phyloP scores from a whole-genome alignment of 257 asterid genomes.

The Perilla frutescens region DNA sequence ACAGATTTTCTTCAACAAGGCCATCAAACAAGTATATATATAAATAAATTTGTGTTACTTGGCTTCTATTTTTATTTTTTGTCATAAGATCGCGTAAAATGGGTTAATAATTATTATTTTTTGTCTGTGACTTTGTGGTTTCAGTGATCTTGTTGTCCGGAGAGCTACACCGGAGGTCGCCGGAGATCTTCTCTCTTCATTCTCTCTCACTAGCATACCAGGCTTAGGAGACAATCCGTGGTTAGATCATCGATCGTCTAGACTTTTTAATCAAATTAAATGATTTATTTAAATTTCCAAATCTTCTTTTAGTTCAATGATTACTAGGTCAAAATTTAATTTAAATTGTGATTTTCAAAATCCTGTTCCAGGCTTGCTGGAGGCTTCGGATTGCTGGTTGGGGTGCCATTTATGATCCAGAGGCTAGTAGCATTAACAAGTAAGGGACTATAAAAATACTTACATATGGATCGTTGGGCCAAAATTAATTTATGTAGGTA shows the following conservation, averaged over 20 bases:
- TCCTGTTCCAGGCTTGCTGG: conserved; percentile 39
- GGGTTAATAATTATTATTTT: neutral
- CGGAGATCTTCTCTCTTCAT: conserved; percentile 30
- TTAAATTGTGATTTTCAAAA: neutral
- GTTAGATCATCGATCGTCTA: neutral
- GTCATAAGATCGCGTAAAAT: neutral
- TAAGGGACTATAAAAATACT: conserved; percentile 25
- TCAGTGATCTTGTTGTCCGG: conserved; percentile 34
- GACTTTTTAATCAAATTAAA: no score
- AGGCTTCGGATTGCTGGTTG: conserved; percentile 43
- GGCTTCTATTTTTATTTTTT: neutral
- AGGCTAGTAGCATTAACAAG: conserved; percentile 48
- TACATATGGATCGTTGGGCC: no score
- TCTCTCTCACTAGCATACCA: conserved; percentile 25
- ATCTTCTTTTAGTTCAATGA: no score
- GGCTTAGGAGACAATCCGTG: conserved; percentile 38
- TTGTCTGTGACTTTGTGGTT: neutral
- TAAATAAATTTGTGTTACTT: neutral
- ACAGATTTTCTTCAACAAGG: neutral
- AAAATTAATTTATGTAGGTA: no score
- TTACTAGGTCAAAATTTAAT: no score
- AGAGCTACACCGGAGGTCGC: conserved; percentile 36
- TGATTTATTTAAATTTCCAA: neutral
- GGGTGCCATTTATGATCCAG: conserved; percentile 45
- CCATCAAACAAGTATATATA: neutral